Conservation (phyloP, 371 early-diverging fungal genomes). For the Apophysomyces trapeziformis region DNA sequence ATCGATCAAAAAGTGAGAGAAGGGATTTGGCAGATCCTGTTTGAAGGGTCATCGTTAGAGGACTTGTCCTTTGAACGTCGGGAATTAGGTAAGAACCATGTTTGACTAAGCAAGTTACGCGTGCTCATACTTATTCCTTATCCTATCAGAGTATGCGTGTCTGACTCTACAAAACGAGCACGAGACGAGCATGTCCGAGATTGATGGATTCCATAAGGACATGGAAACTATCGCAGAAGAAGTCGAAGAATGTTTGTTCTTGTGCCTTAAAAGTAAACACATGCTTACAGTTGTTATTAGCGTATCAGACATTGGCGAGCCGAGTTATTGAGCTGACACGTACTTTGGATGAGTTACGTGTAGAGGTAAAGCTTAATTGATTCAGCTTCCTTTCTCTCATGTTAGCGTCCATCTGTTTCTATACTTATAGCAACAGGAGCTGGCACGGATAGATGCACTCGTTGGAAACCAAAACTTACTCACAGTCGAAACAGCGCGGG, state of each 20-base stretch:
- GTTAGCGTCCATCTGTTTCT: not conserved
- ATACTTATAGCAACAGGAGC: conserved; percentile 11
- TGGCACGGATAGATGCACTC: conserved; percentile 12
- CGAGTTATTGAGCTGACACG: not conserved
- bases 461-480: not conserved
- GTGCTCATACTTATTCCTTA: not conserved
- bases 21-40: conserved; percentile 1
- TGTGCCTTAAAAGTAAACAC: not conserved
- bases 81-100: not conserved
- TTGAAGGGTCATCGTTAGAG: conserved; percentile 11
- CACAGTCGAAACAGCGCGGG: conserved; percentile 17
- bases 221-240: not conserved
- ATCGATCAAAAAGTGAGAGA: conserved; percentile 10
- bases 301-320: not conserved
- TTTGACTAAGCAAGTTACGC: not conserved
- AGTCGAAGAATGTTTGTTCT: not conserved
- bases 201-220: not conserved
- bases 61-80: not conserved
- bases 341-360: not conserved
- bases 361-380: not conserved
- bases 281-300: not conserved
- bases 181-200: not conserved
- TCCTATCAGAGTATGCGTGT: not conserved
- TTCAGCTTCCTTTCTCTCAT: not conserved
- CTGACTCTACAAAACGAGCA: not conserved